phyloP scores from a whole-genome alignment of 2,329 filamentous ascomycete genomes.

The Pseudogymnoascus verrucosus region DNA sequence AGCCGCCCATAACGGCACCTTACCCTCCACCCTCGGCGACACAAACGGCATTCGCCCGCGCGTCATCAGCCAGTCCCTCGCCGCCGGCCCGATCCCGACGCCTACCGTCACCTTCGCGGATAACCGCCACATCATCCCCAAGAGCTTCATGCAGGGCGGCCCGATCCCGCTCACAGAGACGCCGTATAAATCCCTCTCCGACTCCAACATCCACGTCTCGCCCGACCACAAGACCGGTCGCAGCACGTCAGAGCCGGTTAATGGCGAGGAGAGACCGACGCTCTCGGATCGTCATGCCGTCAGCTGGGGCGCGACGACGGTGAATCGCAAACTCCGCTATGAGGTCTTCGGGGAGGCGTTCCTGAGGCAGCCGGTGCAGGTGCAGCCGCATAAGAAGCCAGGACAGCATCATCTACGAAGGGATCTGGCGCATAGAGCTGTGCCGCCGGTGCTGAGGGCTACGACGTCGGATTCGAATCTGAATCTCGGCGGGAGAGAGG shows the following conservation, averaged over 20 bases:
- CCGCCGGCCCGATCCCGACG: slow-evolving; percentile 51
- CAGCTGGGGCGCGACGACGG: slow-evolving; percentile 84
- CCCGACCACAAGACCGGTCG: slow-evolving; percentile 16
- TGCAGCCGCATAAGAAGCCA: slow-evolving; percentile 67
- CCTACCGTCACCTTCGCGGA: slow-evolving; percentile 91
- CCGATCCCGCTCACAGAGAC: slow-evolving; percentile 38
- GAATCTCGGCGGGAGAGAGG: slow-evolving; percentile 31
- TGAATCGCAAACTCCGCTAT: slow-evolving; percentile 80
- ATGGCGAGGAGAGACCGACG: slow-evolving; percentile 31
- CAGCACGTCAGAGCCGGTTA: slow-evolving; percentile 29
- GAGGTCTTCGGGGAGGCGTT: slow-evolving; percentile 92
- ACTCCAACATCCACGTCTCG: slow-evolving; percentile 16
- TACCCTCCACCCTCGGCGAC: slow-evolving; percentile 15
- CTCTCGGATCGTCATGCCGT: slow-evolving; percentile 51
- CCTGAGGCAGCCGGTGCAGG: slow-evolving; percentile 71
- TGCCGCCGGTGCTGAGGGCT: slow-evolving; percentile 31
- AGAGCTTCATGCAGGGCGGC: slow-evolving; percentile 59
- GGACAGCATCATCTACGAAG: slow-evolving; percentile 46
- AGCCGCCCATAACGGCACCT: slow-evolving; percentile 21
- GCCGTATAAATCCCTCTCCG: neutral
- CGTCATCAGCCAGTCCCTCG: slow-evolving; percentile 65
- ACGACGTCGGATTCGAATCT: slow-evolving; percentile 28
- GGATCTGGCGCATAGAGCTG: slow-evolving; percentile 47
- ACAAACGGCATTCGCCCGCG: slow-evolving; percentile 30
- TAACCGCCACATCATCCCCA: slow-evolving; percentile 86